These are phyloP conservation scores for Tagetes patula DNA, from an alignment of 129 eudicot species.

Conservation along the genomic window DNA sequence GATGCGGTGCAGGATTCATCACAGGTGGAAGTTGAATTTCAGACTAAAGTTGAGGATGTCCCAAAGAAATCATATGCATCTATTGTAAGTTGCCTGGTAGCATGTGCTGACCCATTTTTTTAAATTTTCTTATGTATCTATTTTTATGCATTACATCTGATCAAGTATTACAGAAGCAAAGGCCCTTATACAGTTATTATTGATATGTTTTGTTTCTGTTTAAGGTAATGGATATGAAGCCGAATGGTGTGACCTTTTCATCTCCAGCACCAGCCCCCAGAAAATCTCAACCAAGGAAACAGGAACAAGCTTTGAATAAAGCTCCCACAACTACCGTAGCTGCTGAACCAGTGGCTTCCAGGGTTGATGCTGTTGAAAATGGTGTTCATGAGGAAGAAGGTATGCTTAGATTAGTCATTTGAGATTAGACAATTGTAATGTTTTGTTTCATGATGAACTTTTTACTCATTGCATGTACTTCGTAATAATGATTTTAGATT, in stretches of 20 bases:
- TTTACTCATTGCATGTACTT: background rate
- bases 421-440: background rate
- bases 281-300: constrained; percentile 48
- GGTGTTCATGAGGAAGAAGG: constrained; percentile 80
- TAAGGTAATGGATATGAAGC: constrained; percentile 81
- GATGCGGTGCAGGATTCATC: constrained; percentile 52
- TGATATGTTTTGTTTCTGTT: constrained; percentile 20
- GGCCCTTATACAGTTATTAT: constrained; percentile 2
- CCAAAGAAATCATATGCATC: constrained; percentile 96
- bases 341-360: constrained; percentile 40
- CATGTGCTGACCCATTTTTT: background rate
- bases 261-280: constrained; percentile 47
- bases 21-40: constrained; percentile 47
- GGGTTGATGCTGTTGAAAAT: constrained; percentile 44
- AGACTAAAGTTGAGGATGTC: constrained; percentile 47
- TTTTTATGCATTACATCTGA: constrained; percentile 5
- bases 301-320: constrained; percentile 38
- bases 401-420: constrained; percentile 14
- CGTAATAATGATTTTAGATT: background rate
- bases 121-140: background rate
- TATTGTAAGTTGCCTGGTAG: constrained; percentile 57
- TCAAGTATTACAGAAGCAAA: background rate
- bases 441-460: background rate
- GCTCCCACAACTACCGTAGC: constrained; percentile 35
- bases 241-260: constrained; percentile 50